These are phyloP conservation scores for Alternaria arbusti DNA, from an alignment of 2,329 filamentous ascomycete species.

Conservation along the genomic window DNA sequence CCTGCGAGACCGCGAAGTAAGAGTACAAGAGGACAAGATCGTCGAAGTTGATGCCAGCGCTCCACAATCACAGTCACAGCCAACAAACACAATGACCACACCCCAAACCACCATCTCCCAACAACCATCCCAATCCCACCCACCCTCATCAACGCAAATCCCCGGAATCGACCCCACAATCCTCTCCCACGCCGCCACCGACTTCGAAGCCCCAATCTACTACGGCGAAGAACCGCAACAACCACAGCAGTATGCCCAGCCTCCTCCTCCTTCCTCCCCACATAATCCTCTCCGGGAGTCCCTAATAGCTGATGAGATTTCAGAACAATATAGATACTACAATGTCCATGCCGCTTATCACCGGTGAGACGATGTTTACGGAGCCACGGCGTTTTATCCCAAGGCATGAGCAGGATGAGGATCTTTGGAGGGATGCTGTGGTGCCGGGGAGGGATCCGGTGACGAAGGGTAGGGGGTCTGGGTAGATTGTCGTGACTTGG, in stretches of 20 bases:
- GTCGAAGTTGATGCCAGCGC: constrained; percentile 56
- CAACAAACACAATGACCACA: not conserved
- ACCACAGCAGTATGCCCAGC: constrained; percentile 16
- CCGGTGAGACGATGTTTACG: constrained; percentile 9
- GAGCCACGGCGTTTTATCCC: constrained; percentile 25
- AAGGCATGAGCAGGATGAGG: constrained; percentile 37
- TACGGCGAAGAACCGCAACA: constrained; percentile 14
- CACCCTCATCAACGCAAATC: constrained; percentile 14
- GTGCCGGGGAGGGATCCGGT: constrained; percentile 31
- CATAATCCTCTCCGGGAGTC: constrained; percentile 8
- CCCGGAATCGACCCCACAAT: constrained; percentile 39
- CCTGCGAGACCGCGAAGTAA: constrained; percentile 74
- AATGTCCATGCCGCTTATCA: constrained; percentile 30
- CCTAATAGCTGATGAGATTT: constrained; percentile 36
- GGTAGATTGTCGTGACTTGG: not conserved
- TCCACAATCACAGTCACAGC: not conserved
- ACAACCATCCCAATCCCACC: not conserved
- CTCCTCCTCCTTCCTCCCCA: not conserved
- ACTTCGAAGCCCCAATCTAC: constrained; percentile 39
- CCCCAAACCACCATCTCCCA: not conserved
- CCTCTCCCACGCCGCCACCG: constrained; percentile 35
- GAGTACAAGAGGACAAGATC: constrained; percentile 73
- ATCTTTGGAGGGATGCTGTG: constrained; percentile 28
- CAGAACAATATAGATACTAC: constrained; percentile 40
- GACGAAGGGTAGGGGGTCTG: constrained; percentile 2